Evolutionary conservation across 768 basidiomycete genomes (phyloP), one percentile per base, ranked within the genome.

Genomic region (Plicaturopsis crispa): DNA sequence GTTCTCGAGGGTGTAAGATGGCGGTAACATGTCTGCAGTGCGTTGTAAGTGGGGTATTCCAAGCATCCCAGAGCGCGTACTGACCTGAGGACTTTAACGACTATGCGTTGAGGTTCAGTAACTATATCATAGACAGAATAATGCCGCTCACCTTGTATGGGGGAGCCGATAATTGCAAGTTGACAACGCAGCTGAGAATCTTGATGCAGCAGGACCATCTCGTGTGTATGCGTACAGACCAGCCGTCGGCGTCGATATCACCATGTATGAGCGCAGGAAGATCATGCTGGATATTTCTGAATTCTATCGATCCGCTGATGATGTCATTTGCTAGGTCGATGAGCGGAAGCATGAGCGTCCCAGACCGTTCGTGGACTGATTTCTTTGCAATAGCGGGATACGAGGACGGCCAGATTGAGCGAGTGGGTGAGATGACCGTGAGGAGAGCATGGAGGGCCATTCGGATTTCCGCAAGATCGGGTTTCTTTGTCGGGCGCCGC

Each of bases 331-430:
- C 39, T 40, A 76, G 47, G 28, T 52, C 47, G 20, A 57, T 48
- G 3, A 69, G 43, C 31, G 64, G 56, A 28, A 71, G 31, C 4
- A 42, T 36, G 35, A 71, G 41, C 1, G 46, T 45, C 14, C 53
- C 51, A 33, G 49, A 44, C 19, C 38, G 35, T 21, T 36, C 12
- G 21, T 38, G 39, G 21, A 21, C 33, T 11, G 41, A 35, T 31
- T 42, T 34, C 28, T 53, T 45, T 35, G 66, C 57, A 21, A 62
- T 51, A 34, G 40, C 24, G 28, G 54, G 46, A 46, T 72, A 65
- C 22, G 56, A 54, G 14, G 47, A 48, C 7, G 70, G 63, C 71
- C 69, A 72, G 30, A 67, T 59, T n/a, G 62, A 62, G 31, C 56
- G 61, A 1, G 65, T 65, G 4, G 73, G 70, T 2, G 56, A 59